Conservation (phyloP, 768 basidiomycete genomes). For the Rhodocollybia butyracea region DNA sequence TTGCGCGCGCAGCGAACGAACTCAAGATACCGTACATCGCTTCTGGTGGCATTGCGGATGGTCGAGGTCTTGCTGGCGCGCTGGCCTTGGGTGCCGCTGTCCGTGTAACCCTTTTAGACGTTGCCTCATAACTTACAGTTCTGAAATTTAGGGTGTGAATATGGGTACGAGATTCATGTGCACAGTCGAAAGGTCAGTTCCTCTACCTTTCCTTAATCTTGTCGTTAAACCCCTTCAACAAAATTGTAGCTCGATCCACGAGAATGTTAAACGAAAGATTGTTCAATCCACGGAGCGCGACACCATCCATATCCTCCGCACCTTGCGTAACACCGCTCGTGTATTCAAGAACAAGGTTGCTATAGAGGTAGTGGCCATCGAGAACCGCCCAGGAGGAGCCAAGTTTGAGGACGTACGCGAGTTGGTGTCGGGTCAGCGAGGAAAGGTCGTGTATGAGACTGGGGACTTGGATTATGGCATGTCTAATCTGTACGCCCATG, state of each 20-base stretch:
- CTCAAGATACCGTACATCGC: constrained; percentile 85
- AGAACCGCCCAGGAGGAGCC: constrained; percentile 76
- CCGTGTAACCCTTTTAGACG: constrained; percentile 24
- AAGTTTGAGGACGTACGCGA: constrained; percentile 85
- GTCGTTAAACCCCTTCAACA: too few species aligned
- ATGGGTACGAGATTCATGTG: constrained; percentile 96
- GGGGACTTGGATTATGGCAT: constrained; percentile 89
- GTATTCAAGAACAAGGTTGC: constrained; percentile 86
- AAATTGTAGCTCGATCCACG: constrained; percentile 87
- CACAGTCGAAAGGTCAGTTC: constrained; percentile 70
- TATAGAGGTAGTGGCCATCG: constrained; percentile 80
- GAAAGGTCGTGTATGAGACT: constrained; percentile 71
- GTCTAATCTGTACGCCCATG: too few species aligned
- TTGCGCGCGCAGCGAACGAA: constrained; percentile 84
- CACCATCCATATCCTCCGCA: constrained; percentile 89
- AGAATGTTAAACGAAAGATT: constrained; percentile 88
- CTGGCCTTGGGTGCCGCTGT: constrained; percentile 80
- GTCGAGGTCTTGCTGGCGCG: constrained; percentile 77
- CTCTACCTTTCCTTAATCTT: too few species aligned
- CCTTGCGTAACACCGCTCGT: constrained; percentile 78
- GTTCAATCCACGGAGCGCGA: constrained; percentile 80
- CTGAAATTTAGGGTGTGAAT: constrained; percentile 67
- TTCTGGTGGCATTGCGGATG: constrained; percentile 88
- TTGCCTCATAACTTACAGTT: not conserved
- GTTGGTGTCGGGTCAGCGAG: constrained; percentile 68